A percentile compares a stretch with the other conserved stretches of the same genome.
phyloP scores from a whole-genome alignment of 164 flowering plant genomes.

The Berberis thunbergii region DNA sequence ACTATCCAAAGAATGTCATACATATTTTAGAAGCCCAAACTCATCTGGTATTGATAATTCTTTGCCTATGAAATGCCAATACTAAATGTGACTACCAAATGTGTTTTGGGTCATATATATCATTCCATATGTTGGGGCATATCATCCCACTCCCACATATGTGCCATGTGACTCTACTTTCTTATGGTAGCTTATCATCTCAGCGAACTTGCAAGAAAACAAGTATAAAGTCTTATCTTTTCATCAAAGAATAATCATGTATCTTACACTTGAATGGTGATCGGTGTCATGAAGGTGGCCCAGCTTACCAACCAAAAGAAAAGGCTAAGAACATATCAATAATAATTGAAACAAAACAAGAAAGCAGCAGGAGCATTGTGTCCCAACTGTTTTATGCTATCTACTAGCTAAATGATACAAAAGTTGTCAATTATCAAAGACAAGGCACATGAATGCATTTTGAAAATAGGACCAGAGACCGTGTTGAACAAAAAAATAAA shows the following conservation, averaged over 20 bases:
- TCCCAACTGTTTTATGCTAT: not conserved
- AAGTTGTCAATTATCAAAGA: constrained; percentile 10
- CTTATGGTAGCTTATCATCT: not conserved
- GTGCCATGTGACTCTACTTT: not conserved
- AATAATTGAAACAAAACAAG: constrained; percentile 1
- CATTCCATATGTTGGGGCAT: no score
- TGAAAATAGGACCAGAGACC: not conserved
- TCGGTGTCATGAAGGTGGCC: not conserved
- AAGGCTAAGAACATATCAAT: constrained; percentile 6
- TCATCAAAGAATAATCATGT: not conserved
- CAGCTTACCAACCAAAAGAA: not conserved
- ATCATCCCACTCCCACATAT: no score
- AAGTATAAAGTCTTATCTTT: not conserved
- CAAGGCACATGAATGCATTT: constrained; percentile 5
- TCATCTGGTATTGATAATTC: no score
- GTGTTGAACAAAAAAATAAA: not conserved
- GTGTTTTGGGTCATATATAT: no score
- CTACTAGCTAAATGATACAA: constrained; percentile 1
- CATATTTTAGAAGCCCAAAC: no score
- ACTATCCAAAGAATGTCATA: no score
- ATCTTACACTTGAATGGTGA: constrained; percentile 1
- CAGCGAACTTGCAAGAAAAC: not conserved
- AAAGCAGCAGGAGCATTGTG: constrained; percentile 1
- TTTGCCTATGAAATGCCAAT: no score
- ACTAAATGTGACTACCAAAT: no score